These are phyloP conservation scores for Aspergillus sergii DNA, from an alignment of 2,329 filamentous ascomycete genomes.

Conservation along the genomic window DNA sequence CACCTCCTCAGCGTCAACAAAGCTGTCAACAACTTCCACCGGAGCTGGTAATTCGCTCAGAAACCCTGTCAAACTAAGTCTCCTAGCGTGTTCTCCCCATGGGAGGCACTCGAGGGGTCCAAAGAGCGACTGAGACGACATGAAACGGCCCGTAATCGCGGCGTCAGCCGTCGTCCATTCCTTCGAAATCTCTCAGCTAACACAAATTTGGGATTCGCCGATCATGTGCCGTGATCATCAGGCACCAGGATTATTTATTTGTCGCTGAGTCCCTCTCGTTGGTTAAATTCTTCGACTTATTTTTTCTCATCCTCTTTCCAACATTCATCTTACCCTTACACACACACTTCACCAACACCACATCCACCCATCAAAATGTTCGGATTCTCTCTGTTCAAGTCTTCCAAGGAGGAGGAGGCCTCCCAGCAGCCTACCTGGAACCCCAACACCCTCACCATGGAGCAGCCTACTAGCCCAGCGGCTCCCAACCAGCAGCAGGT, in stretches of 20 bases:
- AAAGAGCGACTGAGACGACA: not conserved
- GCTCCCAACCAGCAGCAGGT: constrained; percentile 30
- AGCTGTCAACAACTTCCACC: not conserved
- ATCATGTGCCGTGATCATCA: constrained; percentile 3
- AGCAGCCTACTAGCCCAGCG: constrained; percentile 35
- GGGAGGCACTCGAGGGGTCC: not conserved
- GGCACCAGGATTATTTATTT: constrained; percentile 5
- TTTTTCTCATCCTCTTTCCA: not conserved
- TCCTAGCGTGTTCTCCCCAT: not conserved
- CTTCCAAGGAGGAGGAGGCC: constrained; percentile 29
- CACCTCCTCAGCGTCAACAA: not conserved
- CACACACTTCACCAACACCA: not conserved
- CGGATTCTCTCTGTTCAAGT: constrained; percentile 38
- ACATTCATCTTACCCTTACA: not conserved
- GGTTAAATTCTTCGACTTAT: not conserved
- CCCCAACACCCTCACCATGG: constrained; percentile 35
- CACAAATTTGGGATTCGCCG: not conserved
- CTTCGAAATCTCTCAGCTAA: not conserved
- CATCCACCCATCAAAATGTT: constrained; percentile 23
- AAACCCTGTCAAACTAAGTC: too few relatives aligned
- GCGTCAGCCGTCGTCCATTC: not conserved
- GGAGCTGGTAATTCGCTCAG: too few relatives aligned
- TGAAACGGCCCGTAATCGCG: not conserved
- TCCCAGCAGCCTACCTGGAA: constrained; percentile 29
- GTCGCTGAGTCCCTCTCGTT: not conserved